phyloP scores from a whole-genome alignment of 768 basidiomycete genomes.

The Chalciporus sphaerocephalus region DNA sequence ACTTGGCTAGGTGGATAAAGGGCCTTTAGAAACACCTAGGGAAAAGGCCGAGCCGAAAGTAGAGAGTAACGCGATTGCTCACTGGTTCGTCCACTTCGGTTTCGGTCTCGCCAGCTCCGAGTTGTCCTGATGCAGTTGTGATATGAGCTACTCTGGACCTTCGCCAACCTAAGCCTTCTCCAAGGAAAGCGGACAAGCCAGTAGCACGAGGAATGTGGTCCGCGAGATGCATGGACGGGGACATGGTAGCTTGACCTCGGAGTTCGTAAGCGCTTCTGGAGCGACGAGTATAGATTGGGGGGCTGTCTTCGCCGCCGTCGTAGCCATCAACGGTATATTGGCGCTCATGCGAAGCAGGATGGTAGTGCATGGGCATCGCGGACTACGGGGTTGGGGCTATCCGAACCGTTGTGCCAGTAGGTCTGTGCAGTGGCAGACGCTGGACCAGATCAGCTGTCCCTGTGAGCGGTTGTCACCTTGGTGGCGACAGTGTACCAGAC shows the following conservation, averaged over 20 bases:
- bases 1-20: conserved; percentile 40
- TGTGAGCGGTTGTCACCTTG: no score
- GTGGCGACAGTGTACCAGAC: no score
- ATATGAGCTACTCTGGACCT: conserved; percentile 44
- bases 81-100: conserved; percentile 77
- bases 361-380: conserved; percentile 3
- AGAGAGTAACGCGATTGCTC: conserved; percentile 26
- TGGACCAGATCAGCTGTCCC: no score
- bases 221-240: conserved; percentile 6
- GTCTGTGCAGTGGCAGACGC: no score
- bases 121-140: conserved; percentile 56
- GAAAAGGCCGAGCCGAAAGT: not conserved
- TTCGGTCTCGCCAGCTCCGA: conserved; percentile 73
- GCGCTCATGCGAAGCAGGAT: conserved; percentile 1
- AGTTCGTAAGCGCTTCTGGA: conserved; percentile 23
- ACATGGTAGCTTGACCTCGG: conserved; percentile 3
- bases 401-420: no score
- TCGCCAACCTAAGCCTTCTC: conserved; percentile 27
- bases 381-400: not conserved
- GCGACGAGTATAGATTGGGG: conserved; percentile 19
- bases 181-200: conserved; percentile 23
- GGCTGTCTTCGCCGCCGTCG: conserved; percentile 4
- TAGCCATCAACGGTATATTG: not conserved
- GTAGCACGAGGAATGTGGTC: conserved; percentile 13
- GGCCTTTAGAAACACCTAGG: conserved; percentile 5